Base-by-base conservation (phyloP, 495 filamentous ascomycete genomes). In the Pseudevernia furfuracea region DNA sequence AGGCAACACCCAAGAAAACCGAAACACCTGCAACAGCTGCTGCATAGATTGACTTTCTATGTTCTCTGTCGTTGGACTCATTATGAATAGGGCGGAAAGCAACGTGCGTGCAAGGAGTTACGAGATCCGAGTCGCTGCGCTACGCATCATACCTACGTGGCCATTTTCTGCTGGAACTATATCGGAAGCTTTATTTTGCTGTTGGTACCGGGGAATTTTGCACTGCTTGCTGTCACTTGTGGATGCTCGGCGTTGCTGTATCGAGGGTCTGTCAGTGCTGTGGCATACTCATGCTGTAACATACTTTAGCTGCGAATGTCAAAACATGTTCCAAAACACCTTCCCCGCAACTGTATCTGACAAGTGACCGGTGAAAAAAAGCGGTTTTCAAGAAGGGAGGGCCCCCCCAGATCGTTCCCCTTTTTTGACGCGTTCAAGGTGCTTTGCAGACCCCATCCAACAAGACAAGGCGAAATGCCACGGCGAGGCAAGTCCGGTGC, bases 1-100 rank as follows among this genome's bases (percentile, higher is more conserved):
- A 55, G 17, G 17, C 52, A 3, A 55, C 52, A 14, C 63, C 63
- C 9, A 65, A 65, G 63, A 65, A 65, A 37, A 58, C 43, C 39
- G 63, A 58, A 1, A 65, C 63, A 6, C 63, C 63, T 5, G 63
- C 63, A 15, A 34, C 48, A 32, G 36, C 49, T 11, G 63, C 63
- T 39, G 57, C 63, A 34, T 55, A 55, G 52, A 34, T 53, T 15
- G 1, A 9, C 5, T 53, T 9, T 30, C 14, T 1, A 19, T 21
- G 23, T 53, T 32, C 49, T 32, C 49, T 17, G 23, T 49, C 46
- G 46, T 49, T 10, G 46, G 23, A 28, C n/a, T 49, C 28, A 19
- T 53, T 10, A 53, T 19, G 49, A 53, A 53, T 32, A 53, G 14
- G 49, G 28, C 23, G 49, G 49, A 3, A 28, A 49, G 23, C 11